Base-by-base conservation (phyloP, 1,284 basidiomycete genomes). In the Cutaneotrichosporon spelunceum region DNA sequence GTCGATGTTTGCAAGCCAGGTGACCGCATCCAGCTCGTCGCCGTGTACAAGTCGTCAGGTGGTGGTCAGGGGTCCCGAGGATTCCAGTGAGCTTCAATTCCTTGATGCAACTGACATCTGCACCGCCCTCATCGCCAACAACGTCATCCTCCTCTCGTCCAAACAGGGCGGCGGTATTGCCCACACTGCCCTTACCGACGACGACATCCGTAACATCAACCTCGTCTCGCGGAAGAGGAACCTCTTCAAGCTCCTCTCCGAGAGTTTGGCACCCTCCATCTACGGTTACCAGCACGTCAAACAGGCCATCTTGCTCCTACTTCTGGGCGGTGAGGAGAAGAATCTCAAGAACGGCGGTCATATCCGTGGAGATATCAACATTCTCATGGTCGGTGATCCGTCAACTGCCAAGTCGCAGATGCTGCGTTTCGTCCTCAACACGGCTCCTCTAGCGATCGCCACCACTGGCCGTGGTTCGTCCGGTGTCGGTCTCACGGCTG, bases 361-460 rank as follows among this genome's bases (percentile, higher is more conserved):
- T 75, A 97, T 99, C 74, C 89, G 96, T 83, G 96, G 96, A 61
- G 96, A 99, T 78, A 99, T 99, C 84, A 99, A 99, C 80, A 85
- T 99, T 72, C 86, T 99, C 72, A 98, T 99, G 95, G 93, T 99
- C 66, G 96, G 96, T 68, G 96, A 99, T 79, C 96, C 96, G 4
- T 92, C 89, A 14, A 99, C 96, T 0, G 96, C 96, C 42, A 99
- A 99, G 82, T 93, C 90, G 52, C 96, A 99, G 77, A 84, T 99
- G 78, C 84, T 99, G 53, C 90, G 95, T 59, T 99, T 99, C 78
- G 92, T 99, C 30, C 85, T 99, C 65, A 90, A 92, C 72, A 98
- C 92, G 9, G 96, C 96, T 4, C 95, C 96, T 26, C 83, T 99
- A 36, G 96, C 96, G 5, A 98, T 99, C 70, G 95, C 95, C 2